Evolutionary conservation across 257 asterid species (phyloP).

Genomic region (Lycium ferocissimum): DNA sequence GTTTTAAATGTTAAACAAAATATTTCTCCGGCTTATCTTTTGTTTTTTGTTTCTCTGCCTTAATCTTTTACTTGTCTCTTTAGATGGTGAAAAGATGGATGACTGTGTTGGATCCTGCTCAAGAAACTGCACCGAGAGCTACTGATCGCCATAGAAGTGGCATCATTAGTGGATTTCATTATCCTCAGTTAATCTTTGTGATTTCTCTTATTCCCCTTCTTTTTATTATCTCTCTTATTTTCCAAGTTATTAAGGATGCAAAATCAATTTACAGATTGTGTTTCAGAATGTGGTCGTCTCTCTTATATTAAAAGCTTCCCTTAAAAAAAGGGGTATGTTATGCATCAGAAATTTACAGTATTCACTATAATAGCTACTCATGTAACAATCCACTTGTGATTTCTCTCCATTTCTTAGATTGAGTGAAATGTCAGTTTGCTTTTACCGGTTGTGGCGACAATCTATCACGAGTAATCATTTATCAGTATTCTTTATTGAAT

Average conservation of each 20-base stretch:
- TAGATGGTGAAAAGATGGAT: constrained; percentile 82
- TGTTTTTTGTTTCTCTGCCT: background rate
- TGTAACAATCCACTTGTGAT: background rate
- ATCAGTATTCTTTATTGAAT: background rate
- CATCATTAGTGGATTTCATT: background rate
- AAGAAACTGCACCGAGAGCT: constrained; percentile 66
- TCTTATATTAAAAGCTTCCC: background rate
- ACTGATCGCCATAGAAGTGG: constrained; percentile 39
- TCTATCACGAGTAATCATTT: constrained; percentile 2
- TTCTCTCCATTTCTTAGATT: background rate
- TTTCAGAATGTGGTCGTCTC: background rate
- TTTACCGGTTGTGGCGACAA: background rate
- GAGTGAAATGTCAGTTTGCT: background rate
- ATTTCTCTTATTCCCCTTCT: background rate
- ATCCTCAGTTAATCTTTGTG: background rate
- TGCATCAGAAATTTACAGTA: background rate
- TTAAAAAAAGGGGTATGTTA: background rate
- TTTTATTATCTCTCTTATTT: background rate
- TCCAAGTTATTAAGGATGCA: constrained; percentile 9
- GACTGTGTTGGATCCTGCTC: constrained; percentile 91
- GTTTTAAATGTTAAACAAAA: too few relatives aligned
- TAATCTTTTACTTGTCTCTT: background rate
- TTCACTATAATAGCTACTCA: background rate
- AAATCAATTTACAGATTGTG: background rate
- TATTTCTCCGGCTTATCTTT: too few relatives aligned